Evolutionary conservation across 2,329 filamentous ascomycete species (phyloP).

Genomic region (Davidsoniella virescens): DNA sequence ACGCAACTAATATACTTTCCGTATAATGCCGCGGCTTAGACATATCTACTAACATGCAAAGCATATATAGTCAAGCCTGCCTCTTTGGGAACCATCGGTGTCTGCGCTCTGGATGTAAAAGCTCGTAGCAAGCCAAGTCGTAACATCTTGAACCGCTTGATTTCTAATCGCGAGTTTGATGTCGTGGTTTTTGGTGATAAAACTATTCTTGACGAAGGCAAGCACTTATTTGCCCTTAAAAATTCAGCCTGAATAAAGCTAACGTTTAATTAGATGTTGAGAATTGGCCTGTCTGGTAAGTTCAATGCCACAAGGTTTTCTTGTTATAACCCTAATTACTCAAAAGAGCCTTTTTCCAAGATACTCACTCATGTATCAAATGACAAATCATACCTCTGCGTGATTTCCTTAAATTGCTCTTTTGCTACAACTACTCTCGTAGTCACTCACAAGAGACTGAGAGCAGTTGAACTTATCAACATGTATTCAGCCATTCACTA

Average conservation of each 20-base stretch:
- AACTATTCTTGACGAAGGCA: slow-evolving; percentile 84
- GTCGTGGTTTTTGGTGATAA: slow-evolving; percentile 98
- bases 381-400: too few species aligned
- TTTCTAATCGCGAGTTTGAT: slow-evolving; percentile 83
- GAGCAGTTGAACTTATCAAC: not conserved
- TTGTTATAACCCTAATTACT: not conserved
- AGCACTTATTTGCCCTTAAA: slow-evolving; percentile 15
- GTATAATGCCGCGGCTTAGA: not conserved
- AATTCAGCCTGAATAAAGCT: not conserved
- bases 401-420: too few species aligned
- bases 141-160: slow-evolving; percentile 85
- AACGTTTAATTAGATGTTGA: slow-evolving; percentile 46
- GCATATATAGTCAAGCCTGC: slow-evolving; percentile 33
- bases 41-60: slow-evolving; percentile 14
- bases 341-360: not conserved
- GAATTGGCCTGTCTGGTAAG: slow-evolving; percentile 81
- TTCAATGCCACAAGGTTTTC: slow-evolving; percentile 9
- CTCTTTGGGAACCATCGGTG: slow-evolving; percentile 59
- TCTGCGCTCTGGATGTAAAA: slow-evolving; percentile 91
- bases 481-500: not conserved
- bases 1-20: too few species aligned
- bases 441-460: too few species aligned
- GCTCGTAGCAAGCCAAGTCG: slow-evolving; percentile 92
- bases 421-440: too few species aligned
- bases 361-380: not conserved